Conservation (phyloP, 1,139 yeast species). For the Geotrichum bryndzae region DNA sequence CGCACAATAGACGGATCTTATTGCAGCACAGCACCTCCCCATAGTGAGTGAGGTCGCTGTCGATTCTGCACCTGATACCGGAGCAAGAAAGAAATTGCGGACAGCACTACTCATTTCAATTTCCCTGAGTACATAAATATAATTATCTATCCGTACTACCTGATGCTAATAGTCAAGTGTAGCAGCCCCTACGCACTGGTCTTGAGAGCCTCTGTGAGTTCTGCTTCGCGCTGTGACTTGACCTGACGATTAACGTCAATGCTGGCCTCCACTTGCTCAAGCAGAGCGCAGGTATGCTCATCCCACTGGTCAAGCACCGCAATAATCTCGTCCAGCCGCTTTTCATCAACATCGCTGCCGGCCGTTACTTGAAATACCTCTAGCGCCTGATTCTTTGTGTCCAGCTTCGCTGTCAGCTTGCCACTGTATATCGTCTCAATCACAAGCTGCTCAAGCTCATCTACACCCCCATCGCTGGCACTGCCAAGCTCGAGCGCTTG, state of each 20-base stretch:
- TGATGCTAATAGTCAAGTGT: background rate
- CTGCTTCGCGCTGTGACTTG: background rate
- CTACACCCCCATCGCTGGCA: slow-evolving; percentile 8
- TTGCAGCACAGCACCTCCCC: background rate
- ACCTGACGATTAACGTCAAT: background rate
- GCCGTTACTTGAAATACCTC: slow-evolving; percentile 22
- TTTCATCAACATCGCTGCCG: slow-evolving; percentile 23
- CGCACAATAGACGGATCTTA: background rate
- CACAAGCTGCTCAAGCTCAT: slow-evolving; percentile 24
- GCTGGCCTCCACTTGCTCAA: background rate
- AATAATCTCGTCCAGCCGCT: slow-evolving; percentile 20
- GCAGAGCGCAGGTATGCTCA: background rate
- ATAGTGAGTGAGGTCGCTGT: too few species aligned
- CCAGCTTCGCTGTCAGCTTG: slow-evolving; percentile 25
- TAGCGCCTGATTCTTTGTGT: slow-evolving; percentile 23
- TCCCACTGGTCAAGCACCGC: slow-evolving; percentile 13
- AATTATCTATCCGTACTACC: background rate
- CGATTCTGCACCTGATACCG: too few species aligned
- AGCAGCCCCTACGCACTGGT: background rate
- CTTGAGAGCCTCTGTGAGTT: slow-evolving; percentile 3
- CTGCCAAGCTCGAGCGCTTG: slow-evolving; percentile 15
- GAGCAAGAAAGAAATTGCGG: background rate
- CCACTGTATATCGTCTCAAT: slow-evolving; percentile 27
- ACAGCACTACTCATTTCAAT: background rate
- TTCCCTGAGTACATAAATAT: background rate